Base-by-base conservation (phyloP, 1,284 basidiomycete species). In the Stereum hirsutum region DNA sequence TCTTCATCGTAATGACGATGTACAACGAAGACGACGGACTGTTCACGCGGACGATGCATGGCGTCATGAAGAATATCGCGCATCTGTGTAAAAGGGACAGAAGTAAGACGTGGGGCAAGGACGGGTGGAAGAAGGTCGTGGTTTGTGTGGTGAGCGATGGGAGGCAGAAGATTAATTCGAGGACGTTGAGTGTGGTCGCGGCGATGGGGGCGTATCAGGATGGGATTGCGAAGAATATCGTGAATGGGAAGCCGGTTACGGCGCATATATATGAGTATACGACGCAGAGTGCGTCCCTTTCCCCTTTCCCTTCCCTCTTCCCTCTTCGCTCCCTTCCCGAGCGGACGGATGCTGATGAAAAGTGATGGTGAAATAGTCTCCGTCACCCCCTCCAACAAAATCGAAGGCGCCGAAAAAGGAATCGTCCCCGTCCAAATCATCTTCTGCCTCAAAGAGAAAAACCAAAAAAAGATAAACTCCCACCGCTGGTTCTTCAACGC, bases 101-200 rank as follows among this genome's bases (percentile, higher is more conserved):
- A 55, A 94, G 89, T 10, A 80, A 90, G 46, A 95, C 91, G 0
- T 99, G 95, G 96, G 95, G 95, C 3, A 78, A 81, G 6, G 90
- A 97, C 44, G 86, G 91, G 0, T 99, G 95, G 95, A 91, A 98
- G 59, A 98, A 96, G 77, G 85, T 96, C 15, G 92, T 96, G 3
- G 89, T 97, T 2, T 94, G 89, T 57, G 96, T 99, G 51, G 86
- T 99, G 27, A 87, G 93, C 0, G 95, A 99, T 57, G 96, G 95
- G 1, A 81, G 96, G 20, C 89, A 86, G 59, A 88, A 90, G 52
- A 72, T 97, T 24, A 89, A 97, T 58, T 92, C 94, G 5, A 82
- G 94, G 5, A 92, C 98, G 1, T 75, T 98, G 6, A 94, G 97
- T 62, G 94, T 90, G 56, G 73, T 89, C n/a, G 82, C 84, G 2